These are phyloP conservation scores for Nannochloris sp. DNA, from an alignment of 139 green algal species.

Conservation along the genomic window DNA sequence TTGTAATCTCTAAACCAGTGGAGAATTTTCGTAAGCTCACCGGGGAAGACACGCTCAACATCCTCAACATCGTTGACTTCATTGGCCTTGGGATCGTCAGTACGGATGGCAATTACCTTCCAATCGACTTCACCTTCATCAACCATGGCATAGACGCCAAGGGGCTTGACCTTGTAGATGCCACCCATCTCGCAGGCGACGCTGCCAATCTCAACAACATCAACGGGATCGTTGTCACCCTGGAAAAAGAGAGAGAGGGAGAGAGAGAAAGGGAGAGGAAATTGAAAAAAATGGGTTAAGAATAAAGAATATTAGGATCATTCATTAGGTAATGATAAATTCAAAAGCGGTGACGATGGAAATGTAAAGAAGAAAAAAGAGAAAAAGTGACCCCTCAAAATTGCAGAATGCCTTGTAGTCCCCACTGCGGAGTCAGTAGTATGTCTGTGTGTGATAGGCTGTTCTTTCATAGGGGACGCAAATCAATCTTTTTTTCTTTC, in stretches of 20 bases:
- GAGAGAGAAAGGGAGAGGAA: not conserved
- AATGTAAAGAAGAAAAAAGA: not conserved
- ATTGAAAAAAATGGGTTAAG: not conserved
- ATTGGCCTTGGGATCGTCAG: constrained; percentile 86
- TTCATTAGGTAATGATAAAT: not conserved
- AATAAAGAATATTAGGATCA: not conserved
- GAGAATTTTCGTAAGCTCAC: constrained; percentile 86
- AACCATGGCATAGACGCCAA: constrained; percentile 94
- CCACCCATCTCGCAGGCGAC: constrained; percentile 64
- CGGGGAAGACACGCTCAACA: constrained; percentile 92
- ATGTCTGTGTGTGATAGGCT: constrained; percentile 17
- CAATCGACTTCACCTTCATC: constrained; percentile 99
- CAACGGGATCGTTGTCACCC: constrained; percentile 98
- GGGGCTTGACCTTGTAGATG: constrained; percentile 78
- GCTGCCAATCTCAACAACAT: constrained; percentile 95
- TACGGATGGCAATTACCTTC: constrained; percentile 92
- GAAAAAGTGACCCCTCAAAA: constrained; percentile 13
- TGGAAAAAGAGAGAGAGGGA: constrained; percentile 1
- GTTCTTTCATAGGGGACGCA: constrained; percentile 21
- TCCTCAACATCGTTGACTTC: constrained; percentile 91
- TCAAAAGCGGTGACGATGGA: too few species aligned
- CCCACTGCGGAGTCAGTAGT: not conserved
- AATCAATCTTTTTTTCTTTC: not conserved
- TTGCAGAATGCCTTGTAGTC: constrained; percentile 29
- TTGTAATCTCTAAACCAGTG: constrained; percentile 99